Conservation (phyloP, 2,329 filamentous ascomycete species). For the Ascochyta fabae region DNA sequence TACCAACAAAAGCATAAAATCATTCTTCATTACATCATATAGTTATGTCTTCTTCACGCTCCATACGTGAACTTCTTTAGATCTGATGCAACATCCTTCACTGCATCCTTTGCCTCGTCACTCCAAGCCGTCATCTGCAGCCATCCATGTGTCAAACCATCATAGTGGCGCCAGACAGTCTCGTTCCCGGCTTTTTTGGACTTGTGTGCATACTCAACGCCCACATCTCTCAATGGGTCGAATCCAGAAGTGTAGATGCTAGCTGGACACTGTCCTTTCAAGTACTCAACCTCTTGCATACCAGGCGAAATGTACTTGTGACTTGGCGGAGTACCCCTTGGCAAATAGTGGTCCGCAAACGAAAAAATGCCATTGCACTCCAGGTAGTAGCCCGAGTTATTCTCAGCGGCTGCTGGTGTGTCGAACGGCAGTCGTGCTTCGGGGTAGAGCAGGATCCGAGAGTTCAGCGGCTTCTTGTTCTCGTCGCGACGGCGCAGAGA, state of each 20-base stretch:
- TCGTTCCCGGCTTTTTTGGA: slow-evolving; percentile 4
- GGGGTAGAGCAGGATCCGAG: slow-evolving; percentile 46
- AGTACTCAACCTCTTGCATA: slow-evolving; percentile 1
- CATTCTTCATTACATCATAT: slow-evolving; percentile 5
- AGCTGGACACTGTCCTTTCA: not conserved
- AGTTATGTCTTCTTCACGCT: not conserved
- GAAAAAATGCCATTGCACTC: slow-evolving; percentile 2
- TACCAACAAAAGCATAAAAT: slow-evolving; percentile 18
- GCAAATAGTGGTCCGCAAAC: not conserved
- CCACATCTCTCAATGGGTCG: slow-evolving; percentile 1
- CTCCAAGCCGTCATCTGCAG: slow-evolving; percentile 13
- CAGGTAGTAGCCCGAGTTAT: not conserved
- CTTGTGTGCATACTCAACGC: slow-evolving; percentile 6
- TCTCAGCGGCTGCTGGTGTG: not conserved
- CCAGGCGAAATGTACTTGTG: not conserved
- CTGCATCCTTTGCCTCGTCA: slow-evolving; percentile 2
- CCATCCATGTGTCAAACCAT: slow-evolving; percentile 8
- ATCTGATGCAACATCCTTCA: slow-evolving; percentile 3
- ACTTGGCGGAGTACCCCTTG: not conserved
- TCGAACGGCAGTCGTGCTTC: slow-evolving; percentile 34
- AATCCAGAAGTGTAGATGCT: slow-evolving; percentile 4
- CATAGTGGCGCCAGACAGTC: slow-evolving; percentile 9
- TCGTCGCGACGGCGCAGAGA: slow-evolving; percentile 34
- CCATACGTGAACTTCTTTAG: not conserved
- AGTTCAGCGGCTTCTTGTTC: slow-evolving; percentile 31